Evolutionary conservation across 2,329 filamentous ascomycete genomes (phyloP).

Genomic region (Lachnellula occidentalis): DNA sequence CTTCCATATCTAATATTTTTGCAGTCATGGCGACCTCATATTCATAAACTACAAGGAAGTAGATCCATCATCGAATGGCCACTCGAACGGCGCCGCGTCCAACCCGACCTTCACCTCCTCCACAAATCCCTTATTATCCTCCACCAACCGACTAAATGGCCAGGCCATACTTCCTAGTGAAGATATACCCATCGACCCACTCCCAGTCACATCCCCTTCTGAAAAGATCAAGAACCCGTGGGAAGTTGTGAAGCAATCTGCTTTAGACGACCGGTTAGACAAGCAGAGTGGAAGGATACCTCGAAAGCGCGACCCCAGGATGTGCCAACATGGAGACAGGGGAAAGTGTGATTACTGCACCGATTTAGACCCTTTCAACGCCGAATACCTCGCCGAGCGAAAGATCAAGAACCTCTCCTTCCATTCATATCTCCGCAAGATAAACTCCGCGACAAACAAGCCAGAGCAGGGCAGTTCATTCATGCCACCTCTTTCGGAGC

Average conservation of each 20-base stretch:
- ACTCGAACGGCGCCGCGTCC: conserved; percentile 33
- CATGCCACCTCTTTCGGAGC: conserved; percentile 90
- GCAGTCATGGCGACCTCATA: conserved; percentile 83
- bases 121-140: conserved; percentile 30
- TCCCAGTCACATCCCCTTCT: conserved; percentile 47
- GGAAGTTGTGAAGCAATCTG: conserved; percentile 85
- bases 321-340: conserved; percentile 94
- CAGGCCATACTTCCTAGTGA: conserved; percentile 66
- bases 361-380: conserved; percentile 88
- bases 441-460: conserved; percentile 95
- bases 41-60: conserved; percentile 75
- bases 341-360: conserved; percentile 99
- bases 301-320: conserved; percentile 66
- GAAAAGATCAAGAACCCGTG: conserved; percentile 78
- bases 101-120: conserved; percentile 24
- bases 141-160: conserved; percentile 70
- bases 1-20: neutral
- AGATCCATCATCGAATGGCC: conserved; percentile 39
- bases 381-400: conserved; percentile 84
- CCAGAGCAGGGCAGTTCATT: conserved; percentile 90
- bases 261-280: conserved; percentile 81
- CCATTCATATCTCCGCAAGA: conserved; percentile 88
- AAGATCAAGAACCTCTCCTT: conserved; percentile 99
- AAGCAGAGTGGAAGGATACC: conserved; percentile 85
- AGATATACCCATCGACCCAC: conserved; percentile 57